phyloP scores from a whole-genome alignment of 2,329 filamentous ascomycete species.

The Paecilomyces variotii region DNA sequence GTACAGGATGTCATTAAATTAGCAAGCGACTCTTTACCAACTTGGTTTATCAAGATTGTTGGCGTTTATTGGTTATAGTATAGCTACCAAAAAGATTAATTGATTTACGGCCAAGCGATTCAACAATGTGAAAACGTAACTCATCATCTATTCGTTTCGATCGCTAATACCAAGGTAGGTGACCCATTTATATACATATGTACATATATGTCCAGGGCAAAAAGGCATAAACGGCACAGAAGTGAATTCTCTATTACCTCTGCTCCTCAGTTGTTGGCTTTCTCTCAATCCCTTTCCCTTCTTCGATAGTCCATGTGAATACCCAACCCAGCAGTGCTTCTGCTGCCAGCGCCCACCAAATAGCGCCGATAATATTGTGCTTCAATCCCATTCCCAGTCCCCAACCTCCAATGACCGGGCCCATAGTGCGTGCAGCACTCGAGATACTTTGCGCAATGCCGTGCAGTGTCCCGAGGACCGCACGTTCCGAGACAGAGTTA shows the following conservation, averaged over 20 bases:
- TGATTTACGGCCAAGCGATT: no score
- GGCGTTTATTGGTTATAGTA: neutral
- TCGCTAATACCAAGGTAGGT: neutral
- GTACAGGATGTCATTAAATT: neutral
- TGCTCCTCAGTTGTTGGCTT: constrained; percentile 11
- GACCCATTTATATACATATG: neutral
- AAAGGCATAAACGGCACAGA: neutral
- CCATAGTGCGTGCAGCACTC: constrained; percentile 47
- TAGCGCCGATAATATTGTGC: constrained; percentile 46
- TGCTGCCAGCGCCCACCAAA: constrained; percentile 50
- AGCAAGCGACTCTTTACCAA: neutral
- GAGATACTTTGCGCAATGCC: constrained; percentile 51
- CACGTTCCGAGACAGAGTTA: constrained; percentile 50
- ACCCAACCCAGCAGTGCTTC: constrained; percentile 51
- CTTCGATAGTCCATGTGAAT: constrained; percentile 54
- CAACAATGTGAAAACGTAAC: no score
- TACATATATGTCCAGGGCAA: neutral
- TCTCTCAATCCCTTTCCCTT: constrained; percentile 56
- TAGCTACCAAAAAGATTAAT: no score
- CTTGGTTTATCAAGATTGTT: neutral
- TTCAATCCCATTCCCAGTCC: constrained; percentile 47
- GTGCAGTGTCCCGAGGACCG: constrained; percentile 51
- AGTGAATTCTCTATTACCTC: neutral
- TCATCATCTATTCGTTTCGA: no score
- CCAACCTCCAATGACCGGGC: constrained; percentile 48